Conservation (phyloP, 2,329 filamentous ascomycete species). For the Aspergillus fischeri region DNA sequence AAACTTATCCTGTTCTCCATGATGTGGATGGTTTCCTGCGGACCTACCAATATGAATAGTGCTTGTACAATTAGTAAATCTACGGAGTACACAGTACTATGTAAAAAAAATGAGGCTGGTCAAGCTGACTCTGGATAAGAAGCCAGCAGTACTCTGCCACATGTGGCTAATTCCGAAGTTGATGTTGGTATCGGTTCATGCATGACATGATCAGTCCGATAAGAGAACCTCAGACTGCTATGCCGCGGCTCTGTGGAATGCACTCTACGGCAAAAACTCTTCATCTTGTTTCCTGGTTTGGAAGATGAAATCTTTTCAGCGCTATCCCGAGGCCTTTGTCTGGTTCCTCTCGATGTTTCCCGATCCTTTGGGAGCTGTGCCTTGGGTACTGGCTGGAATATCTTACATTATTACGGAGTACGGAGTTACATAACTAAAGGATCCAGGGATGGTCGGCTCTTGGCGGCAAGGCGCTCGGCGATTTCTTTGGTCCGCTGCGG, state of each 20-base stretch:
- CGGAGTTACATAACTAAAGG: neutral
- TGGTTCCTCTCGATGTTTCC: neutral
- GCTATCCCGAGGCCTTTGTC: neutral
- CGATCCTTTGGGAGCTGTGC: neutral
- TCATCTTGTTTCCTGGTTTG: neutral
- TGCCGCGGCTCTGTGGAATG: neutral
- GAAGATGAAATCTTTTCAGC: neutral
- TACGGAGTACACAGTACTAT: neutral
- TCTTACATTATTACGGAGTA: neutral
- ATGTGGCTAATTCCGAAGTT: neutral
- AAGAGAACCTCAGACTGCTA: too few relatives aligned
- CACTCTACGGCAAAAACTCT: neutral
- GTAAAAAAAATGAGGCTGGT: slow-evolving; percentile 2
- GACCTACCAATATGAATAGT: neutral
- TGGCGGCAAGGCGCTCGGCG: slow-evolving; percentile 12
- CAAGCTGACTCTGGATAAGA: neutral
- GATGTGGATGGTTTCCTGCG: neutral
- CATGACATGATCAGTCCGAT: neutral
- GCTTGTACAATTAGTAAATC: neutral
- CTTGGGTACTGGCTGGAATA: neutral
- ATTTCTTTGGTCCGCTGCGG: slow-evolving; percentile 14
- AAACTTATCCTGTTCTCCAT: neutral
- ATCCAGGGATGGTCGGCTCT: slow-evolving; percentile 16
- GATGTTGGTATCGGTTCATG: slow-evolving; percentile 8
- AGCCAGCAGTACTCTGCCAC: neutral